A percentile compares a stretch with the other conserved stretches of the same genome.
Conservation (phyloP, 805 yeast genomes). For the Wickerhamiella sergipiensis region DNA sequence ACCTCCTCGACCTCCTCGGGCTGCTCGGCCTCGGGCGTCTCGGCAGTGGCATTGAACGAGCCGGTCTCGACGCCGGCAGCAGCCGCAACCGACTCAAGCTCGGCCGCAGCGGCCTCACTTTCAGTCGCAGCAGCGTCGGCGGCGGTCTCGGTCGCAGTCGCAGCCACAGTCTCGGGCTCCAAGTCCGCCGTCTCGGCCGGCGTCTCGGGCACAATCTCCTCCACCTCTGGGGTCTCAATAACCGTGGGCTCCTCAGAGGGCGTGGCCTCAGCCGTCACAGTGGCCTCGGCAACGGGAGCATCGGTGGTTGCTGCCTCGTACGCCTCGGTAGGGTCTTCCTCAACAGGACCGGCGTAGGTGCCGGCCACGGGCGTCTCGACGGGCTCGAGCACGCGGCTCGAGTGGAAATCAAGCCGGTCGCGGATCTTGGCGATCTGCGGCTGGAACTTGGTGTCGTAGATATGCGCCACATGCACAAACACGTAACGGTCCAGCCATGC, state of each 20-base stretch:
- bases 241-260: neutral
- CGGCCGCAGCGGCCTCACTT: neutral
- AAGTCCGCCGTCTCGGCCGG: neutral
- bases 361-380: neutral
- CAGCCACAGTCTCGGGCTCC: neutral
- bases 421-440: conserved; percentile 2
- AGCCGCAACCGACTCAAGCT: neutral
- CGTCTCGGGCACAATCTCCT: neutral
- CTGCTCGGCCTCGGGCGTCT: neutral
- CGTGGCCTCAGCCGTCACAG: neutral
- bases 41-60: neutral
- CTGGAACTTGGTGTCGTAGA: neutral
- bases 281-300: neutral
- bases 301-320: neutral
- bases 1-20: neutral
- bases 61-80: neutral
- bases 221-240: neutral
- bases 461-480: neutral
- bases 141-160: neutral
- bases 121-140: neutral
- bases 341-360: neutral
- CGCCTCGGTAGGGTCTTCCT: neutral
- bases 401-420: neutral
- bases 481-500: neutral
- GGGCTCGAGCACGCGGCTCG: neutral